A percentile compares a stretch with the other conserved stretches of the same genome.
These are phyloP conservation scores for Halocafeteria seosinensis DNA, from an alignment of 108 stramenopile genomes.

Conservation along the genomic window DNA sequence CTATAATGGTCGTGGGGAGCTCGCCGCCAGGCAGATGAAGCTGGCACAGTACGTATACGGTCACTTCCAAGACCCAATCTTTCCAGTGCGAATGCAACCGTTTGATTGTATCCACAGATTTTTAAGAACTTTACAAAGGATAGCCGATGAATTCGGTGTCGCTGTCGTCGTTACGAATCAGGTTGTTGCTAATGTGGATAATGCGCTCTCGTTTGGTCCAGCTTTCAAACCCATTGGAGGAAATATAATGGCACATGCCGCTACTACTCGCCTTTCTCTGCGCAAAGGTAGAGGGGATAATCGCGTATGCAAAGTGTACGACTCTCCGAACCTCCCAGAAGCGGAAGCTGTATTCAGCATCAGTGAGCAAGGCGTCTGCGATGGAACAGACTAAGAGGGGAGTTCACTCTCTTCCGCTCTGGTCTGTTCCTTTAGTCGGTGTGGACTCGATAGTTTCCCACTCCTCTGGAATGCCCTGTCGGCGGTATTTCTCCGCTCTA, in stretches of 20 bases:
- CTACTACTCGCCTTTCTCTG: conserved; percentile 82
- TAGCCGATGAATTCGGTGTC: conserved; percentile 93
- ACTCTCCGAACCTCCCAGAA: conserved; percentile 88
- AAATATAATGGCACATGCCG: conserved; percentile 98
- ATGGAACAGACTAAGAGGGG: conserved; percentile 33
- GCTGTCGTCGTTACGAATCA: conserved; percentile 98
- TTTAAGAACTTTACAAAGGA: conserved; percentile 78
- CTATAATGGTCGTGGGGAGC: conserved; percentile 94
- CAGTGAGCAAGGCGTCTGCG: conserved; percentile 28
- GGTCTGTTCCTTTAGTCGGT: too few relatives aligned
- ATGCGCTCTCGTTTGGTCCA: conserved; percentile 86
- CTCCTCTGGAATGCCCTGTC: too few relatives aligned
- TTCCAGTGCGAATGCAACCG: too few relatives aligned
- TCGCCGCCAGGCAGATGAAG: conserved; percentile 81
- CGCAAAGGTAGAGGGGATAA: conserved; percentile 95
- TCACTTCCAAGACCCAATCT: too few relatives aligned
- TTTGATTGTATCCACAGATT: too few relatives aligned
- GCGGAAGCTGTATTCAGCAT: conserved; percentile 55
- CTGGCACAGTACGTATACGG: too few relatives aligned
- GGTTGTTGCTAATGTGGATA: conserved; percentile 93
- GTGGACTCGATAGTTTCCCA: too few relatives aligned
- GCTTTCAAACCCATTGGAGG: conserved; percentile 95
- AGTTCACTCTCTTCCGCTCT: too few relatives aligned
- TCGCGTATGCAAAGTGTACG: conserved; percentile 79
- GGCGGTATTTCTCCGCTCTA: too few relatives aligned